Evolutionary conservation across 108 stramenopile genomes (phyloP), one percentile per base, ranked within the genome.

Genomic region (Cafeteria roenbergensis): DNA sequence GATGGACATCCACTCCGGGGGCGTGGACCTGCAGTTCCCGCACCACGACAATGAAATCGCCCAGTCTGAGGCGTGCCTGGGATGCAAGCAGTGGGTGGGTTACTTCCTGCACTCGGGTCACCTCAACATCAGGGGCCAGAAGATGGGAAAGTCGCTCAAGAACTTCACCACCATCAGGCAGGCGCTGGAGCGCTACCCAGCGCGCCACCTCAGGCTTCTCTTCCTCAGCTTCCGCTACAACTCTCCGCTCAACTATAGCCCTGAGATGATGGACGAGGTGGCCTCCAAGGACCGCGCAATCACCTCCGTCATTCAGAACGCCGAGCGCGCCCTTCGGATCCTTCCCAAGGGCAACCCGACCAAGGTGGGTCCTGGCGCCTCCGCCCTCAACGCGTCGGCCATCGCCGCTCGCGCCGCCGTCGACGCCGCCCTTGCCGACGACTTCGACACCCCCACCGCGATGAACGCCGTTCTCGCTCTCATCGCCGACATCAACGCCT

Each of bases 41-140:
- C 97, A 99, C 70, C 97, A 99, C 73, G 97, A 99, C 75, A 99
- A 99, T 69, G 97, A 99, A 71, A 84, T 99, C 69, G 97, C 97
- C 1, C 97, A 98, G 79, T 84, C 86, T 20, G 80, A 76, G 60
- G 76, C 67, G 1, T 87, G 84, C 72, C 35, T 60, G n/a, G 58
- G 36, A 0, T 51, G 30, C 32, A 22, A 60, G 55, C 78, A 91
- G 64, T 96, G 94, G 94, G 92, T 95, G 32, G 88, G 86, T 31
- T 90, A 95, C 76, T 99, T 92, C 89, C 52, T 95, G 51, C 97
- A 99, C 73, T 90, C 93, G 0, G 97, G 94, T 14, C 97, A 99
- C 75, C 74, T 99, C 30, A 86, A 96, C 73, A 94, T 99, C 59
- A 83, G 89, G 71, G 97, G 94, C 35, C 67, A 84, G 56, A 99